Evolutionary conservation across 805 yeast species (phyloP).

Genomic region (Wickerhamiella lipophila): DNA sequence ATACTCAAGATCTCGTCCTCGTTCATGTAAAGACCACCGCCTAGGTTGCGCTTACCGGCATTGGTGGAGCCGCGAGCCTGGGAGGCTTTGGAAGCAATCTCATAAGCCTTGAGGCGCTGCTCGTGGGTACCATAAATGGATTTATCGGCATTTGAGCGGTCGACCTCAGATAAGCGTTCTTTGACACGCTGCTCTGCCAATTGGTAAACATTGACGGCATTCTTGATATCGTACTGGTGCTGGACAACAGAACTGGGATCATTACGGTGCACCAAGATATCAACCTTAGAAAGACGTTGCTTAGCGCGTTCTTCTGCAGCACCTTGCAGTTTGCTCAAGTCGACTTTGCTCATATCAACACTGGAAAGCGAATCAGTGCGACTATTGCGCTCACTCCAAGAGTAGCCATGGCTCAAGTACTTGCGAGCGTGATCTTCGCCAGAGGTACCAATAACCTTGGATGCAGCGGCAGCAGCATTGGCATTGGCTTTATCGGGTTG

Average conservation of each 20-base stretch:
- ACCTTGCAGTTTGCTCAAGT: slow-evolving; percentile 22
- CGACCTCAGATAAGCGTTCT: slow-evolving; percentile 30
- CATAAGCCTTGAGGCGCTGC: slow-evolving; percentile 59
- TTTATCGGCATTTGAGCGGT: slow-evolving; percentile 33
- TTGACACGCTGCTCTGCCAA: slow-evolving; percentile 24
- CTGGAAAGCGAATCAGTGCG: slow-evolving; percentile 6
- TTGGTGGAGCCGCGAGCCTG: slow-evolving; percentile 40
- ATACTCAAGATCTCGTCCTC: slow-evolving; percentile 63
- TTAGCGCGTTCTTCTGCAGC: slow-evolving; percentile 27
- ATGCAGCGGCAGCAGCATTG: slow-evolving; percentile 27
- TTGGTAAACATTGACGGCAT: slow-evolving; percentile 21
- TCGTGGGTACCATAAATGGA: slow-evolving; percentile 36
- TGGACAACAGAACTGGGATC: slow-evolving; percentile 15
- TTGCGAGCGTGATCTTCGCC: slow-evolving; percentile 27
- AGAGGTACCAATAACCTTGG: slow-evolving; percentile 23
- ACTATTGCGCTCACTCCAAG: slow-evolving; percentile 21
- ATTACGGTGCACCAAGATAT: slow-evolving; percentile 18
- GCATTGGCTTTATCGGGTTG: slow-evolving; percentile 9
- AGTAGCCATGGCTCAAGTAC: slow-evolving; percentile 29
- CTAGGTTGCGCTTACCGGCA: slow-evolving; percentile 54
- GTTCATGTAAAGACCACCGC: slow-evolving; percentile 76
- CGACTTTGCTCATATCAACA: slow-evolving; percentile 14
- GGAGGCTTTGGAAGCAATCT: slow-evolving; percentile 57
- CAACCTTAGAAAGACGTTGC: slow-evolving; percentile 22
- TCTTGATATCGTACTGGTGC: slow-evolving; percentile 19